phyloP scores from a whole-genome alignment of 1,284 basidiomycete species.

The Xerocomus amazonicus region DNA sequence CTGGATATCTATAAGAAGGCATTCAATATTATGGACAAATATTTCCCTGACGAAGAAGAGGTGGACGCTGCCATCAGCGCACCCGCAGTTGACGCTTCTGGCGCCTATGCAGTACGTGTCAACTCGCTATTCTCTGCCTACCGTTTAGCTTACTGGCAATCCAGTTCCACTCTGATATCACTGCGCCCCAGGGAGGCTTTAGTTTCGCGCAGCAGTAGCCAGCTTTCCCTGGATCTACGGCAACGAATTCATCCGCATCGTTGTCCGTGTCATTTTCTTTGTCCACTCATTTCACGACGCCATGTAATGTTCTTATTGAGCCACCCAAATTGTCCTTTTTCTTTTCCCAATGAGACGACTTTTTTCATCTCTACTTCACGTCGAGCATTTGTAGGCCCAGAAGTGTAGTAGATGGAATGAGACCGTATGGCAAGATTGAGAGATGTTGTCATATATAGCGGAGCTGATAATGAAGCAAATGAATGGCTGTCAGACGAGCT shows the following conservation, averaged over 20 bases:
- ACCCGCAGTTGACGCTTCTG: constrained; percentile 82
- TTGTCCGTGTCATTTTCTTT: constrained; percentile 6
- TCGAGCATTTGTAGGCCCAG: constrained; percentile 18
- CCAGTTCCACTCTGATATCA: constrained; percentile 78
- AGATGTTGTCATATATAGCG: constrained; percentile 21
- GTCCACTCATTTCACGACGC: constrained; percentile 19
- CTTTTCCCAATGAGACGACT: constrained; percentile 9
- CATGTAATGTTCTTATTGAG: constrained; percentile 16
- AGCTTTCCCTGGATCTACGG: constrained; percentile 7
- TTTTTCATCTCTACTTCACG: constrained; percentile 17
- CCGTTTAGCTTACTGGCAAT: constrained; percentile 11
- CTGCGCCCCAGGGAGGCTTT: constrained; percentile 92
- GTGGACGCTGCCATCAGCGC: constrained; percentile 77
- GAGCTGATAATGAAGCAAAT: constrained; percentile 4
- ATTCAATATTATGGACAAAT: constrained; percentile 99
- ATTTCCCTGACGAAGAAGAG: constrained; percentile 86
- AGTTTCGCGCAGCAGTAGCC: constrained; percentile 66
- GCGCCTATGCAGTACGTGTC: constrained; percentile 82
- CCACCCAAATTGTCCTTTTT: constrained; percentile 12
- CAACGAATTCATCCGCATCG: constrained; percentile 4
- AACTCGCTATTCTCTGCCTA: constrained; percentile 4
- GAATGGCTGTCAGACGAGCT: constrained; percentile 8
- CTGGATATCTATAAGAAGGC: constrained; percentile 99
- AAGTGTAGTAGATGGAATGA: constrained; percentile 18
- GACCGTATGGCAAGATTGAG: constrained; percentile 4